Conservation (phyloP, 306 rosid species). For the Prunus mira region DNA sequence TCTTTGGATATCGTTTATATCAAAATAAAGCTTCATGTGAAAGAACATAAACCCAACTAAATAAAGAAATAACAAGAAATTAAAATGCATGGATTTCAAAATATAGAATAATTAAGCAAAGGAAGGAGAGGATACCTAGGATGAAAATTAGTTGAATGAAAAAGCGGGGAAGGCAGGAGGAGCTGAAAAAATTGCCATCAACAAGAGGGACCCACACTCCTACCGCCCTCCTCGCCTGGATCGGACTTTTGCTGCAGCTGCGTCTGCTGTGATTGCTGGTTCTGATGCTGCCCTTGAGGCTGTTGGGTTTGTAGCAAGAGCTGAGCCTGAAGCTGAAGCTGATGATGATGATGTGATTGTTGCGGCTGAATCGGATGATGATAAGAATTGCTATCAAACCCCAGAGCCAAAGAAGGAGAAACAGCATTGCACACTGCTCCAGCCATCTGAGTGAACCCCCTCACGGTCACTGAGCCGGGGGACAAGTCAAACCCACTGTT, state of each 20-base stretch:
- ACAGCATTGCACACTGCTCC: background rate
- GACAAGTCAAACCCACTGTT: slow-evolving; percentile 55
- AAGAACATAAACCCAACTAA: slow-evolving; percentile 15
- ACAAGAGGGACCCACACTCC: slow-evolving; percentile 63
- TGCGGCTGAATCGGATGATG: slow-evolving; percentile 48
- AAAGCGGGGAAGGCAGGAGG: slow-evolving; percentile 25
- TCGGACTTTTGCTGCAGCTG: slow-evolving; percentile 43
- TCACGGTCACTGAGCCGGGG: slow-evolving; percentile 39
- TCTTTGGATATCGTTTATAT: too few relatives aligned
- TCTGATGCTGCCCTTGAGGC: slow-evolving; percentile 36
- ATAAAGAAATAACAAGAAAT: background rate
- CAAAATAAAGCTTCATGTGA: background rate
- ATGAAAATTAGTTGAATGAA: slow-evolving; percentile 32
- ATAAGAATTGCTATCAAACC: slow-evolving; percentile 48
- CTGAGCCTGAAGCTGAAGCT: slow-evolving; percentile 52
- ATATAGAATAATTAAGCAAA: background rate
- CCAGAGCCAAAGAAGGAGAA: slow-evolving; percentile 73
- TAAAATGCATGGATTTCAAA: background rate
- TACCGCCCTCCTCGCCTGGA: slow-evolving; percentile 48
- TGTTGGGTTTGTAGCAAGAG: slow-evolving; percentile 61
- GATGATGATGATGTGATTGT: slow-evolving; percentile 31
- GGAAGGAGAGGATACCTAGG: slow-evolving; percentile 34
- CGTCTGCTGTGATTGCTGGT: slow-evolving; percentile 34
- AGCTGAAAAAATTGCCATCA: slow-evolving; percentile 32
- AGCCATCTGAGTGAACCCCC: slow-evolving; percentile 52